phyloP scores from a whole-genome alignment of 176 grass and related monocot genomes.

The Alloteropsis semialata region DNA sequence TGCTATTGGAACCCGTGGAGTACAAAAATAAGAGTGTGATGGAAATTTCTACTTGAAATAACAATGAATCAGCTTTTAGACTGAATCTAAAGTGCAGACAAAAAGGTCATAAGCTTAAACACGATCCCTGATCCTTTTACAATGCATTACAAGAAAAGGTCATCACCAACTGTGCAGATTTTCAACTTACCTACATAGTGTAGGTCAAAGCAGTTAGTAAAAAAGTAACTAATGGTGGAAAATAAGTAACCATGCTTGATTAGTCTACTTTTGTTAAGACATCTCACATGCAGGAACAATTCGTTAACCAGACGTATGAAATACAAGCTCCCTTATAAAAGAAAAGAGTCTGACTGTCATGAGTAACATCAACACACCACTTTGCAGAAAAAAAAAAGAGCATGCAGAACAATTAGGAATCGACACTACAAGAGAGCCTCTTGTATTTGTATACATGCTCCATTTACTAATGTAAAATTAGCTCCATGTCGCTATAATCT shows the following conservation, averaged over 20 bases:
- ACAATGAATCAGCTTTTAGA: not conserved
- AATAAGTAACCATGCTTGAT: not conserved
- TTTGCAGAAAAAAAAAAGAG: not conserved
- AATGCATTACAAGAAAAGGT: not conserved
- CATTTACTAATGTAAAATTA: not conserved
- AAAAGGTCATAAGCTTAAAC: not conserved
- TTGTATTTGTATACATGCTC: not conserved
- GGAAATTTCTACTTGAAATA: not conserved
- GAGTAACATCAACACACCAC: not conserved
- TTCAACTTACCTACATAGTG: not conserved
- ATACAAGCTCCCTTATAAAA: not conserved
- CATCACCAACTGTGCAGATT: not conserved
- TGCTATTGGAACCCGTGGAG: not conserved
- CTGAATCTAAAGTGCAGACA: not conserved
- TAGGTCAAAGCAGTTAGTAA: not conserved
- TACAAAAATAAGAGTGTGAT: not conserved
- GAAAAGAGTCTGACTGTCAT: not conserved
- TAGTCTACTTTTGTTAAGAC: not conserved
- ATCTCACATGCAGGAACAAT: not conserved
- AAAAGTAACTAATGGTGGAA: not conserved
- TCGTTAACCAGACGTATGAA: not conserved
- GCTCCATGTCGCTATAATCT: not conserved
- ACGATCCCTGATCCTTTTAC: not conserved
- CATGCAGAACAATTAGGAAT: not conserved
- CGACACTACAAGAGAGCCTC: not conserved